Percentiles rank a stretch among this genome's conserved stretches.
These are phyloP conservation scores for Xylaria grammica DNA, from an alignment of 495 filamentous ascomycete genomes.

Conservation along the genomic window DNA sequence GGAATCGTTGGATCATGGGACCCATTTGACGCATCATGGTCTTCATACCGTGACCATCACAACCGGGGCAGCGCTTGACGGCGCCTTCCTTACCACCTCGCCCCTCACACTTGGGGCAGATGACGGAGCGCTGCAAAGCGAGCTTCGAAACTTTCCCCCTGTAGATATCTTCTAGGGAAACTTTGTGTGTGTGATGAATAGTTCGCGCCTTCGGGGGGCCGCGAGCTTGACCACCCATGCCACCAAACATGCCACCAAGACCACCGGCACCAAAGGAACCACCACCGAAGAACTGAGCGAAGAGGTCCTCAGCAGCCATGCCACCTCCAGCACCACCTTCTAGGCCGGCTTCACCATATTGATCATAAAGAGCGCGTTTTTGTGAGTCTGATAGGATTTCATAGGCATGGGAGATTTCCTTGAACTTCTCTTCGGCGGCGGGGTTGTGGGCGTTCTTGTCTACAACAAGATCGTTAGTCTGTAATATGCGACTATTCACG, in stretches of 20 bases:
- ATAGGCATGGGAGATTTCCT: constrained; percentile 93
- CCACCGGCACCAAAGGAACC: constrained; percentile 77
- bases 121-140: constrained; percentile 94
- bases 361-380: constrained; percentile 91
- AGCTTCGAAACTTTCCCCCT: constrained; percentile 96
- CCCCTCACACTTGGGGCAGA: constrained; percentile 93
- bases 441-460: constrained; percentile 97
- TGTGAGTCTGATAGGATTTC: constrained; percentile 90
- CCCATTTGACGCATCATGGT: constrained; percentile 99
- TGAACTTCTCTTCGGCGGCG: constrained; percentile 95
- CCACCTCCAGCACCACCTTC: constrained; percentile 85
- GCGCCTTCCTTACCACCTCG: constrained; percentile 97
- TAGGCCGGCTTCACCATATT: constrained; percentile 95
- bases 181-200: constrained; percentile 97
- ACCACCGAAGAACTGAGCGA: constrained; percentile 94
- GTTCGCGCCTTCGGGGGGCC: constrained; percentile 93
- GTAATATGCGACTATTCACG: background rate
- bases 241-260: constrained; percentile 80
- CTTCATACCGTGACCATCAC: constrained; percentile 96
- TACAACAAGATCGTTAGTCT: constrained; percentile 44
- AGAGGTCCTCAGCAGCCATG: constrained; percentile 96
- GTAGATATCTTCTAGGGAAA: constrained; percentile 97
- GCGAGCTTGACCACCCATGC: constrained; percentile 78
- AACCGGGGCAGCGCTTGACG: constrained; percentile 87
- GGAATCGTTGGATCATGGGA: constrained; percentile 99